These are phyloP conservation scores for Paradendryphiella salina DNA, from an alignment of 2,329 filamentous ascomycete species.

Conservation along the genomic window DNA sequence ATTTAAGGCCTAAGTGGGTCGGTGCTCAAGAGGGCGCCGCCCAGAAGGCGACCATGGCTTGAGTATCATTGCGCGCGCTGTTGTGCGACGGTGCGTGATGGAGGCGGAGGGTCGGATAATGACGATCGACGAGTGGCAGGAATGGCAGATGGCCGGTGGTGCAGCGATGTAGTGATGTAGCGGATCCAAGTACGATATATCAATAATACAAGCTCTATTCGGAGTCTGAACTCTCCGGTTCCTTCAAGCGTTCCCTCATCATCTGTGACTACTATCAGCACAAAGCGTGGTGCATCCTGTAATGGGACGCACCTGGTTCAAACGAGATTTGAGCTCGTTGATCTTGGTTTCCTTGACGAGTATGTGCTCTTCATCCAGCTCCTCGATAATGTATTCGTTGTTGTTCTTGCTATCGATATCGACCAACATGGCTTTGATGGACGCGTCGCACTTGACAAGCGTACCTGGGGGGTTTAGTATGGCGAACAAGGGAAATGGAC, in stretches of 20 bases:
- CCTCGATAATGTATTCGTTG: slow-evolving; percentile 77
- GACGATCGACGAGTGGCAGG: neutral
- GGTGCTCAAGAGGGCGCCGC: slow-evolving; percentile 43
- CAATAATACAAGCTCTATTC: slow-evolving; percentile 24
- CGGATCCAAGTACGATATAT: neutral
- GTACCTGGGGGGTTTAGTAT: slow-evolving; percentile 57
- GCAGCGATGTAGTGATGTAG: neutral
- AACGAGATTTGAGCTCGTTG: slow-evolving; percentile 64
- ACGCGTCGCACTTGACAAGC: slow-evolving; percentile 80
- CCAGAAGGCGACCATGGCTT: slow-evolving; percentile 49
- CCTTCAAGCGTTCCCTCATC: slow-evolving; percentile 44
- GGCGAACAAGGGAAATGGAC: neutral
- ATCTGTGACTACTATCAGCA: slow-evolving; percentile 33
- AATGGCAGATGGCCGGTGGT: neutral
- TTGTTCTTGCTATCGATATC: slow-evolving; percentile 69
- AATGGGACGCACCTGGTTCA: slow-evolving; percentile 63
- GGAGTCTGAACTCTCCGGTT: slow-evolving; percentile 44
- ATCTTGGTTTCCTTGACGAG: slow-evolving; percentile 77
- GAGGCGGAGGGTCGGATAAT: neutral
- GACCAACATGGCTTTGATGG: slow-evolving; percentile 82
- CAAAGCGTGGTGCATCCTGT: neutral
- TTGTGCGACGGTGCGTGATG: neutral
- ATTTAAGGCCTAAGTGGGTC: slow-evolving; percentile 48
- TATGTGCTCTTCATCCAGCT: slow-evolving; percentile 75
- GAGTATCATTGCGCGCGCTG: neutral